Base-by-base conservation (phyloP, 139 green algal species). In the Chlorokybus atmophyticus region DNA sequence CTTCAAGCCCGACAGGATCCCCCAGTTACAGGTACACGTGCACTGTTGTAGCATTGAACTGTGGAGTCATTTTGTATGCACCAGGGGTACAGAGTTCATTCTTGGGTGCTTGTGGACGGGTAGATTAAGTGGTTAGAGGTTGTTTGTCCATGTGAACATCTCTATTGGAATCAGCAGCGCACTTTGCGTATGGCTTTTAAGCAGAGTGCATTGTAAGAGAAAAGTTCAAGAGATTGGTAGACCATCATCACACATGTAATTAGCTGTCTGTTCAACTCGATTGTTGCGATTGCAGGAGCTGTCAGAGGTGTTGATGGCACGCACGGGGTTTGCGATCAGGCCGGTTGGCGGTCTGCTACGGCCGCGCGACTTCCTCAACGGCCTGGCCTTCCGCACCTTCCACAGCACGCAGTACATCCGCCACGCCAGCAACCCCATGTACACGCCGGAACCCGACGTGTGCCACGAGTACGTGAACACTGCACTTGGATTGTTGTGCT, bases 361-460 rank as follows among this genome's bases (percentile, higher is more conserved):
- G 69, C 87, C 87, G 2, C 66, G 87, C 0, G 83, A 94, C 70
- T 95, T 95, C 73, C 71, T 95, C 28, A 85, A 83, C 38, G 87
- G 85, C 30, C 66, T 95, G n/a, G 87, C 87, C 0, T 95, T 94
- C 75, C 82, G 80, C 21, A 83, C 68, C 38, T 89, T 89, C 59
- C 83, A 89, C 72, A 75, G 52, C 35, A 86, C 79, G 1, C 82
- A 66, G 59, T 67, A 67, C 40, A 53, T 67, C n/a, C 53, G 52
- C 29, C 57, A 44, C 70, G 57, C 0, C 2, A 49, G 28, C 52
- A 68, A 85, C 32, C 84, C 84, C 6, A 73, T 64, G 52, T 95
- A 95, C 74, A 95, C 87, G 0, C 87, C 87, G 6, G 87, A 95
- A 73, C 87, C 87, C 1, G 87, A 95, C 50, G 55, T 95, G 1